These are phyloP conservation scores for Colletotrichum camelliae DNA, from an alignment of 2,329 filamentous ascomycete species.

Conservation along the genomic window DNA sequence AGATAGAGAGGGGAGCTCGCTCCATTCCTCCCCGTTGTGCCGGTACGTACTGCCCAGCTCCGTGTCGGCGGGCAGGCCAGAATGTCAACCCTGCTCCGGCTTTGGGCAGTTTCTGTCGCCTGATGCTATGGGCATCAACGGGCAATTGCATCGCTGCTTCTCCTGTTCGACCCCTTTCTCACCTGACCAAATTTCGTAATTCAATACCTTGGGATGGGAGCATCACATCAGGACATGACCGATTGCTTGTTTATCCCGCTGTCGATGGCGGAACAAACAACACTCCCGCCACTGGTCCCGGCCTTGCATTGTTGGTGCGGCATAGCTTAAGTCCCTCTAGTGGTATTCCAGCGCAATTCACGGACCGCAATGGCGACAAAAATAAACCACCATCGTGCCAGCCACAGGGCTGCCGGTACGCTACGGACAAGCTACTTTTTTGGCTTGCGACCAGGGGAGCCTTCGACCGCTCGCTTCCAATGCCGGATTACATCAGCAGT, in stretches of 20 bases:
- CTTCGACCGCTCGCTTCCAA: not conserved
- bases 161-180: not conserved
- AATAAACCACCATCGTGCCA: not conserved
- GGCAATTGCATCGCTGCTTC: not conserved
- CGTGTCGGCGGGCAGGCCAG: not conserved
- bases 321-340: not conserved
- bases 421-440: not conserved
- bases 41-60: not conserved
- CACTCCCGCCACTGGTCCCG: not conserved
- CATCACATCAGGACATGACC: not conserved
- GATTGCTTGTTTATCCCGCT: not conserved
- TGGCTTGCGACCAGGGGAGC: not conserved
- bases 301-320: not conserved
- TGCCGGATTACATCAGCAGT: conserved; percentile 2
- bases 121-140: not conserved
- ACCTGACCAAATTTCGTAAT: not conserved
- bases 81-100: not conserved
- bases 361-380: not conserved
- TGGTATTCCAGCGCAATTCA: not conserved
- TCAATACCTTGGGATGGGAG: not conserved
- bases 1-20: not conserved
- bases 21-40: not conserved
- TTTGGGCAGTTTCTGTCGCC: not conserved
- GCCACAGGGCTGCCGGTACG: conserved; percentile 7
- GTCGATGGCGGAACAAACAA: not conserved